Conservation (phyloP, 345 rosid genomes). For the Camelina laxa region DNA sequence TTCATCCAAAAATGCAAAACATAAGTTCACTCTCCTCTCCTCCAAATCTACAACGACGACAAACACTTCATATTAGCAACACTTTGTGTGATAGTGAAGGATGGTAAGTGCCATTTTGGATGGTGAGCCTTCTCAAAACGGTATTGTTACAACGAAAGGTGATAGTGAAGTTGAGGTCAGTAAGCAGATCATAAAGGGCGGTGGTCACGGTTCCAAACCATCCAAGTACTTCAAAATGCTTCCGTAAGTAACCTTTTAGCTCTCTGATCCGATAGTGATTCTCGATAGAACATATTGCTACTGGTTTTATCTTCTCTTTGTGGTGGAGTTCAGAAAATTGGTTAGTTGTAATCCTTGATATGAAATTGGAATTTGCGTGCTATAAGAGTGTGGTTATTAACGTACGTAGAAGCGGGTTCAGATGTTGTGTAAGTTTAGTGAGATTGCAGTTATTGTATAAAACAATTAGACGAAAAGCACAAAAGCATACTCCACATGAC, state of each 20-base stretch:
- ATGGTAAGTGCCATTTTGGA: slow-evolving; percentile 52
- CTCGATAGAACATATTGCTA: not conserved
- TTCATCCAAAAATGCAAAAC: too few species aligned
- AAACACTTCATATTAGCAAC: too few species aligned
- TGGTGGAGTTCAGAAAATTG: not conserved
- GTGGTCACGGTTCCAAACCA: slow-evolving; percentile 90
- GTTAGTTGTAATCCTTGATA: not conserved
- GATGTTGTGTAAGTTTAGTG: slow-evolving; percentile 7
- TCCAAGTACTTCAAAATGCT: slow-evolving; percentile 84
- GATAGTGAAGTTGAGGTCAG: slow-evolving; percentile 66
- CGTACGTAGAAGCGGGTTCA: not conserved
- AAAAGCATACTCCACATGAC: slow-evolving; percentile 79
- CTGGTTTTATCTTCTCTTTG: slow-evolving; percentile 2
- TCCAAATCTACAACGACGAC: too few species aligned
- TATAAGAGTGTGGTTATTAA: not conserved
- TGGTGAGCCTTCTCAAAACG: slow-evolving; percentile 66
- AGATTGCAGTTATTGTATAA: not conserved
- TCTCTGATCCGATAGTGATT: not conserved
- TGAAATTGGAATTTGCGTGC: not conserved
- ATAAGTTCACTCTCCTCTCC: too few species aligned
- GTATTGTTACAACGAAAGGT: slow-evolving; percentile 66
- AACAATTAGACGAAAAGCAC: slow-evolving; percentile 50
- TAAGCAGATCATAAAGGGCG: slow-evolving; percentile 69
- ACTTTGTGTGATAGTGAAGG: not conserved
- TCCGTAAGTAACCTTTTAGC: slow-evolving; percentile 57